phyloP scores from a whole-genome alignment of 371 early-diverging fungal species.

The Catenaria anguillulae region DNA sequence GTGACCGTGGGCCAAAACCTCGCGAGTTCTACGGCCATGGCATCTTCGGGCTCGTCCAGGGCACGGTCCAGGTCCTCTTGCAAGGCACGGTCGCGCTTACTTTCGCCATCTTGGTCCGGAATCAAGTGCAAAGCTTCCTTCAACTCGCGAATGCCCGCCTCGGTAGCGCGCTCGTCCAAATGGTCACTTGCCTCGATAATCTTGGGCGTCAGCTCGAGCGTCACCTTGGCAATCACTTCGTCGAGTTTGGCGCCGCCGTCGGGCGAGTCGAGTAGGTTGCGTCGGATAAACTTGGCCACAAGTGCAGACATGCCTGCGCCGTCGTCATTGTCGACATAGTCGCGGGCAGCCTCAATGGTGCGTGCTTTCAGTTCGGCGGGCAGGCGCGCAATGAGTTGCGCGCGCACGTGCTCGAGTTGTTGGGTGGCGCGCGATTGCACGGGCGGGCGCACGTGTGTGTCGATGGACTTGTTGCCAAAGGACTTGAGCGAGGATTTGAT shows the following conservation, averaged over 20 bases:
- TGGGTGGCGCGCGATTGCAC: neutral
- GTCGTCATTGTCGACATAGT: conserved; percentile 15
- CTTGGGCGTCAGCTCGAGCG: neutral
- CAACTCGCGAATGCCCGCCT: neutral
- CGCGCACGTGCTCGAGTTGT: neutral
- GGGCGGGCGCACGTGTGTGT: neutral
- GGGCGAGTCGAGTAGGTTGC: neutral
- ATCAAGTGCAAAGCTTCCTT: neutral
- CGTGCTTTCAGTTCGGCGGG: neutral
- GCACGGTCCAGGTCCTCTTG: neutral
- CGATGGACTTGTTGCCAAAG: neutral
- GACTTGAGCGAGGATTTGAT: neutral
- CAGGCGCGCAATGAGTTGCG: neutral
- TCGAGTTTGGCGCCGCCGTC: neutral
- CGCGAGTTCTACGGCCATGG: too few species aligned
- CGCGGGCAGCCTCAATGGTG: neutral
- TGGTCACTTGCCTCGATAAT: neutral
- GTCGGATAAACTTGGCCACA: neutral
- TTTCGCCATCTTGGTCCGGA: neutral
- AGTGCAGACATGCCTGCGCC: conserved; percentile 9
- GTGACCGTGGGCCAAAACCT: neutral
- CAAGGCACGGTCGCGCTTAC: too few species aligned
- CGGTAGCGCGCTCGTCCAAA: neutral
- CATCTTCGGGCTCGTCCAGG: neutral
- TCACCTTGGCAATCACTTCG: neutral